phyloP scores from a whole-genome alignment of 2,329 filamentous ascomycete species.

The Acrocalymma vagum region DNA sequence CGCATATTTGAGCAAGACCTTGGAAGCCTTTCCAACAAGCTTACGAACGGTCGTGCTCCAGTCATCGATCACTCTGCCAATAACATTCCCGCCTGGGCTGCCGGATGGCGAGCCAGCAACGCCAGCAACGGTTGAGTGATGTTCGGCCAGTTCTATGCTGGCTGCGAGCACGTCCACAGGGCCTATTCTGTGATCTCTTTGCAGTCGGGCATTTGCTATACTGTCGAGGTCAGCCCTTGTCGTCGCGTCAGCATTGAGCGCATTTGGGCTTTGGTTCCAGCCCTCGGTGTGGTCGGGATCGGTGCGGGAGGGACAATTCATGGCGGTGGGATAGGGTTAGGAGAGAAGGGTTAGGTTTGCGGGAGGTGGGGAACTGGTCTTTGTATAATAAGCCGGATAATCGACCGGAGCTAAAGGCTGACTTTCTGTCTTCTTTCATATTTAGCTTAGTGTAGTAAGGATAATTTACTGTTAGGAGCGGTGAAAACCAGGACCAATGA shows the following conservation, averaged over 20 bases:
- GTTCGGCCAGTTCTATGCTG: conserved; percentile 18
- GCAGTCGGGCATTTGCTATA: conserved; percentile 65
- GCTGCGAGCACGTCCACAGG: conserved; percentile 9
- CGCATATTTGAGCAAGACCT: conserved; percentile 56
- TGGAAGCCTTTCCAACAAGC: conserved; percentile 6
- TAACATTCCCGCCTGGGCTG: conserved; percentile 6
- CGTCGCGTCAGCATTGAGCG: conserved; percentile 66
- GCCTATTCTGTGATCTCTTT: conserved; percentile 51
- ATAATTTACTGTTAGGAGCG: too few relatives aligned
- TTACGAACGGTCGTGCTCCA: conserved; percentile 4
- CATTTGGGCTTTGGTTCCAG: conserved; percentile 69
- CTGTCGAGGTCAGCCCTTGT: conserved; percentile 70
- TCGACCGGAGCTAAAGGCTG: too few relatives aligned
- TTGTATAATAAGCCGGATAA: too few relatives aligned
- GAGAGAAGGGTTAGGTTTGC: too few relatives aligned
- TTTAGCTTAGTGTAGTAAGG: too few relatives aligned
- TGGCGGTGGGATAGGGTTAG: conserved; percentile 40
- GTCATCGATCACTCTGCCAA: conserved; percentile 1
- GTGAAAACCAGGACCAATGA: too few relatives aligned
- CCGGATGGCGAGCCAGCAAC: conserved; percentile 3
- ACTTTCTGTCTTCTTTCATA: too few relatives aligned
- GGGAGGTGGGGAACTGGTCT: too few relatives aligned
- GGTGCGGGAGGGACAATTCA: conserved; percentile 72
- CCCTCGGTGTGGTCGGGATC: conserved; percentile 62
- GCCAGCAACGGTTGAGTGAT: conserved; percentile 4